Evolutionary conservation across 768 basidiomycete species (phyloP), one percentile per base, ranked within the genome.

Genomic region (Thelephora aurantiotincta): DNA sequence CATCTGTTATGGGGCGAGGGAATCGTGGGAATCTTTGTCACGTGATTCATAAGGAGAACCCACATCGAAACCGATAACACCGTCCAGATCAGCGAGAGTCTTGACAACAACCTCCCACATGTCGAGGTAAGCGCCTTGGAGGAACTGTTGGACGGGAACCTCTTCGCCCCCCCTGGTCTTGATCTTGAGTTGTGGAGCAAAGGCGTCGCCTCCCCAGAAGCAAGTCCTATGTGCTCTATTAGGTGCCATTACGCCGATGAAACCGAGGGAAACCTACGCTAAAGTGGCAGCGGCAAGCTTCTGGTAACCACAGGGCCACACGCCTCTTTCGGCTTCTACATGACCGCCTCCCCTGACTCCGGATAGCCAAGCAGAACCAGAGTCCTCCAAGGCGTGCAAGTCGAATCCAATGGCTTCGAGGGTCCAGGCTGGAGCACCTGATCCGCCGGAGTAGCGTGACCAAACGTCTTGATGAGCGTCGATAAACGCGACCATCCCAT

Each of bases 361-460:
- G 35, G 73, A 68, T 0, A 94, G 65, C 80, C 93, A 97, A 0
- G 91, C 94, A 0, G 91, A 86, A 0, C 82, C 86, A 0, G 82
- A 77, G 48, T 82, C 77, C 52, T 93, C 90, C 2, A 98, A 67
- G 1, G 76, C 75, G 37, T 74, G 66, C 2, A 96, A 65, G 58
- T 94, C 86, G 52, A 98, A 90, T 0, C 94, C 96, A 6, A 80
- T 82, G 9, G 74, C 63, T 50, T 89, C 82, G 1, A 98, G 68
- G 1, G 92, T 96, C 94, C 96, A 99, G 3, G 87, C 90, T 1
- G 96, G 96, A 0, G 94, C 93, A 1, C 96, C 94, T 1, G 90
- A 94, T 38, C 94, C 94, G 6, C 94, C 94, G 2, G 80, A 79
- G 56, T 92, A 93, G 3, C 94, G 78, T 0, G 91, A 94, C 87